A percentile compares a stretch with the other conserved stretches of the same genome.
These are phyloP conservation scores for Hygrocybe punicea DNA, from an alignment of 768 basidiomycete species.

Conservation along the genomic window DNA sequence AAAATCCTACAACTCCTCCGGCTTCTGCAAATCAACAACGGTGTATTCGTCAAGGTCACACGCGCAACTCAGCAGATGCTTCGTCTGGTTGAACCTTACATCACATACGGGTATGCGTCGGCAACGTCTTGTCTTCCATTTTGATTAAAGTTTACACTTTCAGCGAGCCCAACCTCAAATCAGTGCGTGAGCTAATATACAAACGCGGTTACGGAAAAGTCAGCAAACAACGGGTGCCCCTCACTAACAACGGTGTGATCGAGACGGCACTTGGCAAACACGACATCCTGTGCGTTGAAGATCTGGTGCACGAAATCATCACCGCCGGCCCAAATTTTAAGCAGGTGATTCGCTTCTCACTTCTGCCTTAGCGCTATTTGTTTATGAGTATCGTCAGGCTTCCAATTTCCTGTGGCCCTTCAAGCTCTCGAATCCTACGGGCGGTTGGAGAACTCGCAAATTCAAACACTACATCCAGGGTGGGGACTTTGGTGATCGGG, in stretches of 20 bases:
- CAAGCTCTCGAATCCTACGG: conserved; percentile 98
- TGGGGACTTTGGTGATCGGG: conserved; percentile 97
- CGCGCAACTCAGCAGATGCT: conserved; percentile 98
- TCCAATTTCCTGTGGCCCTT: conserved; percentile 99
- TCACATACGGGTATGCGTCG: conserved; percentile 82
- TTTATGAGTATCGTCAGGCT: conserved; percentile 42
- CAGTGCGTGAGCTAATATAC: conserved; percentile 96
- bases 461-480: conserved; percentile 97
- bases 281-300: conserved; percentile 96
- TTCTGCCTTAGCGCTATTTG: background rate
- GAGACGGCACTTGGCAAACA: conserved; percentile 87
- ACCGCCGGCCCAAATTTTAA: conserved; percentile 99
- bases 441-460: conserved; percentile 96
- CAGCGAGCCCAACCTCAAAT: conserved; percentile 95
- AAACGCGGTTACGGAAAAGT: conserved; percentile 99
- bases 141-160: no score
- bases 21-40: conserved; percentile 99
- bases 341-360: conserved; percentile 52
- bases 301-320: conserved; percentile 94
- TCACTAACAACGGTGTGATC: conserved; percentile 90
- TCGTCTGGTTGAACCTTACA: conserved; percentile 93
- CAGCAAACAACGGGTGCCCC: conserved; percentile 94
- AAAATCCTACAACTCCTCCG: conserved; percentile 99
- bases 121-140: background rate
- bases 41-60: conserved; percentile 96